Evolutionary conservation across 2,329 filamentous ascomycete species (phyloP).

Genomic region (Emericellopsis cladophorae): DNA sequence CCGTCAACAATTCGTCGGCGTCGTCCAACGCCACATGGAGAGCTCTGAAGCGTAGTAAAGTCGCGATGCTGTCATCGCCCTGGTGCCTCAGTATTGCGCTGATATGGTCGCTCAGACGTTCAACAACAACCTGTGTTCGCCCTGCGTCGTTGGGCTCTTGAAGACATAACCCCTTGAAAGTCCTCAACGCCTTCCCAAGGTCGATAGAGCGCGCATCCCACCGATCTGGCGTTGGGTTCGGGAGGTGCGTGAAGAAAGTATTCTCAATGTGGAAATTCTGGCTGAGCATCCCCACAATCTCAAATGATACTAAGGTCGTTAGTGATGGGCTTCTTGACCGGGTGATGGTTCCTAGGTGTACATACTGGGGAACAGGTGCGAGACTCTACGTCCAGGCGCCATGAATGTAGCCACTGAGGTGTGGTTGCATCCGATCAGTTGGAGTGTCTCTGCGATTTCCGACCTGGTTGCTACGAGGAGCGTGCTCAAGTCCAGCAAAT

Average conservation of each 20-base stretch:
- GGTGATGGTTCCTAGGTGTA: not conserved
- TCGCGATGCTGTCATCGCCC: slow-evolving; percentile 8
- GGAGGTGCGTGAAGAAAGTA: slow-evolving; percentile 38
- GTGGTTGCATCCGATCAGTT: slow-evolving; percentile 39
- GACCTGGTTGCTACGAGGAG: slow-evolving; percentile 34
- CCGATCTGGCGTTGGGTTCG: slow-evolving; percentile 41
- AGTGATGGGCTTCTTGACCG: not conserved
- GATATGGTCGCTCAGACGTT: slow-evolving; percentile 12
- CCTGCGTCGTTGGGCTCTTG: slow-evolving; percentile 2
- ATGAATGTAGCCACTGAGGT: slow-evolving; percentile 33
- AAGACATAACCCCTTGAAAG: slow-evolving; percentile 15
- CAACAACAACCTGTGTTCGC: slow-evolving; percentile 11
- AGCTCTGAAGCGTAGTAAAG: slow-evolving; percentile 20
- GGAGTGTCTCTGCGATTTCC: slow-evolving; percentile 39
- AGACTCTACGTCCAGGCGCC: slow-evolving; percentile 22
- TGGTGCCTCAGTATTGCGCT: slow-evolving; percentile 9
- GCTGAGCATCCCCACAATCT: slow-evolving; percentile 45
- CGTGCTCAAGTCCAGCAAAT: slow-evolving; percentile 25
- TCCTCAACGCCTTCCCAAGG: slow-evolving; percentile 25
- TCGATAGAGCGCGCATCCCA: slow-evolving; percentile 39
- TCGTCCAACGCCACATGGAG: slow-evolving; percentile 27
- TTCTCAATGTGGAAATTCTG: slow-evolving; percentile 33
- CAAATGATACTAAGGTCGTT: slow-evolving; percentile 35
- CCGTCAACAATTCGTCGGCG: slow-evolving; percentile 29
- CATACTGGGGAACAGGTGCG: slow-evolving; percentile 38